Percentiles rank a stretch among this genome's conserved stretches.
phyloP scores from a whole-genome alignment of 345 rosid genomes.

The Murraya paniculata region DNA sequence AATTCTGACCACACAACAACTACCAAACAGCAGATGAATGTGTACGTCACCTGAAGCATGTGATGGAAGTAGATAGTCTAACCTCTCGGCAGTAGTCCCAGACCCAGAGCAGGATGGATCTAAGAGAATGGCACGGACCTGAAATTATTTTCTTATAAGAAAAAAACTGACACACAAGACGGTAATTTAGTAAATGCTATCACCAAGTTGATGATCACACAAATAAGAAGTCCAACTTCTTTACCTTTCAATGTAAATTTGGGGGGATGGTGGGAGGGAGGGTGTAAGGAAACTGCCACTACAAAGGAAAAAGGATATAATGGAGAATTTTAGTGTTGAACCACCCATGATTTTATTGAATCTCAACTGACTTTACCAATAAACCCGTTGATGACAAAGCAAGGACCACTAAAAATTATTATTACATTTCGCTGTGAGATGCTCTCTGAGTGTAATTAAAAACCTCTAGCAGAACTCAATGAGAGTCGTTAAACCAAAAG shows the following conservation, averaged over 20 bases:
- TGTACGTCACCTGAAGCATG: slow-evolving; percentile 36
- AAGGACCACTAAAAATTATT: not conserved
- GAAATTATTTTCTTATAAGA: slow-evolving; percentile 15
- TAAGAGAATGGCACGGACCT: slow-evolving; percentile 81
- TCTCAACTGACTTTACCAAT: not conserved
- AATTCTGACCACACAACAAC: not conserved
- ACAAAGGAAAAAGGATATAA: not conserved
- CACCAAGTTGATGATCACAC: not conserved
- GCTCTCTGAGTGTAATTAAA: not conserved
- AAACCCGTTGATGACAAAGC: not conserved
- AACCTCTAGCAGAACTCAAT: not conserved
- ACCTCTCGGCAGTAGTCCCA: slow-evolving; percentile 73
- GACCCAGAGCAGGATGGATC: slow-evolving; percentile 99
- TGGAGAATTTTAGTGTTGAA: slow-evolving; percentile 18
- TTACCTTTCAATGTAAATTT: not conserved
- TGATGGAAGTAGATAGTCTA: slow-evolving; percentile 93
- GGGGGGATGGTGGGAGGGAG: too few relatives aligned
- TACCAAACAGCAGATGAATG: not conserved
- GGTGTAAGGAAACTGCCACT: too few relatives aligned
- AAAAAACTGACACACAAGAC: not conserved
- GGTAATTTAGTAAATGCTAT: not conserved
- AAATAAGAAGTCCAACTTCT: not conserved
- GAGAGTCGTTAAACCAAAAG: not conserved
- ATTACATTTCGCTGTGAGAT: not conserved
- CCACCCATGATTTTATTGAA: not conserved